A percentile compares a stretch with the other conserved stretches of the same genome.
phyloP scores from a whole-genome alignment of 2,329 filamentous ascomycete genomes.

The Cladophialophora yegresii region DNA sequence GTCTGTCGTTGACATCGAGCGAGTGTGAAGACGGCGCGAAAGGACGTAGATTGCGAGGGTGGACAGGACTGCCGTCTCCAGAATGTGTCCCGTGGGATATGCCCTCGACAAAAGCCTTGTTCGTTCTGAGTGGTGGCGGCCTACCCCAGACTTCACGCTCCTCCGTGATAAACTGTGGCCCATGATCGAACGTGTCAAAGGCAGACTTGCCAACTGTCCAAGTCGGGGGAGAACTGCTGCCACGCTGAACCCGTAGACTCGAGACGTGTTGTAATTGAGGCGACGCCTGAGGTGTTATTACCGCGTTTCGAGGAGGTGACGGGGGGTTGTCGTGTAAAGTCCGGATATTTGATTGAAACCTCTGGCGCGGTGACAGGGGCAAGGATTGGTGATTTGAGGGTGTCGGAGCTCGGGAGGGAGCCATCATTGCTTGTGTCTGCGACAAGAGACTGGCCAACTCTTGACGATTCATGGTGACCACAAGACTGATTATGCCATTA shows the following conservation, averaged over 20 bases:
- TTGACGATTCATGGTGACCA: slow-evolving; percentile 23
- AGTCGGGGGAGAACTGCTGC: slow-evolving; percentile 14
- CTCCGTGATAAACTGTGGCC: slow-evolving; percentile 28
- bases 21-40: slow-evolving; percentile 17
- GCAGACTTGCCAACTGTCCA: slow-evolving; percentile 10
- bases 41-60: slow-evolving; percentile 23
- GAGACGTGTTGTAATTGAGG: slow-evolving; percentile 24
- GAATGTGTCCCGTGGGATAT: slow-evolving; percentile 16
- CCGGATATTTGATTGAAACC: slow-evolving; percentile 31
- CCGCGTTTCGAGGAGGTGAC: slow-evolving; percentile 9
- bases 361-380: slow-evolving; percentile 28
- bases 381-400: slow-evolving; percentile 9
- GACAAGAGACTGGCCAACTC: slow-evolving; percentile 28
- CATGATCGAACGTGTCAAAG: slow-evolving; percentile 3
- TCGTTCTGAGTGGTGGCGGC: slow-evolving; percentile 19
- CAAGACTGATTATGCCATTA: slow-evolving; percentile 19
- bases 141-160: slow-evolving; percentile 33
- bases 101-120: slow-evolving; percentile 8
- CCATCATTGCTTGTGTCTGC: slow-evolving; percentile 19
- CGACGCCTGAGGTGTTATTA: slow-evolving; percentile 14
- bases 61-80: slow-evolving; percentile 9
- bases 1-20: slow-evolving; percentile 23
- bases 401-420: slow-evolving; percentile 14
- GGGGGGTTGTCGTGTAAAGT: slow-evolving; percentile 20
- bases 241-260: slow-evolving; percentile 19